Conservation (phyloP, 441 rosid species). For the Brassica balearica region DNA sequence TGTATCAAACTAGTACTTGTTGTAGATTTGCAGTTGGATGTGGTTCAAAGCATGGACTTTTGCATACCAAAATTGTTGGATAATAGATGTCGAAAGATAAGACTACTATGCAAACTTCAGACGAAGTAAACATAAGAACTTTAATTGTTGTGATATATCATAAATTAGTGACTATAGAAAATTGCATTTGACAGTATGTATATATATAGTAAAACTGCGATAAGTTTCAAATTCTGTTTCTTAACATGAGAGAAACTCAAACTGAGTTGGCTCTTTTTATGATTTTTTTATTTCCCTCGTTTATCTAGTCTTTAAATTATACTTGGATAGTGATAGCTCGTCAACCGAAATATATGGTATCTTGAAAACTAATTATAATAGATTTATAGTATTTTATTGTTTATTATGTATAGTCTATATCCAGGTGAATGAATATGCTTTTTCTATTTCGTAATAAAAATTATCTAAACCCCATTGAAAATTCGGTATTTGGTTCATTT, state of each 20-base stretch:
- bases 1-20: background rate
- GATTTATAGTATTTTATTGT: too few relatives aligned
- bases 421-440: background rate
- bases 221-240: background rate
- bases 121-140: background rate
- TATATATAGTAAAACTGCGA: background rate
- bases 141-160: background rate
- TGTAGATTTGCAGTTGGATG: background rate
- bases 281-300: background rate
- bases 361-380: background rate
- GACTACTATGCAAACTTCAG: background rate
- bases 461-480: background rate
- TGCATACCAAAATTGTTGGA: background rate
- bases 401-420: background rate
- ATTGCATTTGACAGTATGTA: background rate
- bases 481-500: background rate
- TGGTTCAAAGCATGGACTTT: background rate
- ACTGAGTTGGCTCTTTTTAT: slow-evolving; percentile 24
- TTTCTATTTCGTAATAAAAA: too few relatives aligned
- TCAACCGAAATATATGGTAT: slow-evolving; percentile 4
- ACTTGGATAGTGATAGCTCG: too few relatives aligned
- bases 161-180: background rate
- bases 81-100: background rate
- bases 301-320: too few relatives aligned
- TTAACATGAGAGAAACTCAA: slow-evolving; percentile 3